Conservation (phyloP, 345 rosid genomes). For the Turritis glabra region DNA sequence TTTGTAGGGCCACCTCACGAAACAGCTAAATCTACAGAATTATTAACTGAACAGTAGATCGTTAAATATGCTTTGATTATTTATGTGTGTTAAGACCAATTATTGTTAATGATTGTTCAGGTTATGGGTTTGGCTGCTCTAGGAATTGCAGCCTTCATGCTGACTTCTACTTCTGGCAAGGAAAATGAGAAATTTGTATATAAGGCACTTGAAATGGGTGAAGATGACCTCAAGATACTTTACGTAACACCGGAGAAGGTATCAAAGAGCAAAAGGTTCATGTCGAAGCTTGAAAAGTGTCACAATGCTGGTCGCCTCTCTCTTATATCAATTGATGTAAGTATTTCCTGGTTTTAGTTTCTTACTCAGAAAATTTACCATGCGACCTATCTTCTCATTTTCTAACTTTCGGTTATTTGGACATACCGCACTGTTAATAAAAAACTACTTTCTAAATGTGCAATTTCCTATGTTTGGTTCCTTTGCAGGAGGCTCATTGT, state of each 20-base stretch:
- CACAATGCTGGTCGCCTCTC: constrained; percentile 72
- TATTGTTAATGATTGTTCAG: constrained; percentile 40
- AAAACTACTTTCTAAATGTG: background rate
- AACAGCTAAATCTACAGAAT: background rate
- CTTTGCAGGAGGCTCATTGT: constrained; percentile 97
- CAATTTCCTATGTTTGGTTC: constrained; percentile 23
- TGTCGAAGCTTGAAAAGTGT: constrained; percentile 98
- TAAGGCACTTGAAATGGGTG: constrained; percentile 91
- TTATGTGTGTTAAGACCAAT: background rate
- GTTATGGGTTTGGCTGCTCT: constrained; percentile 90
- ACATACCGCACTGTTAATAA: background rate
- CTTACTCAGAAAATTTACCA: background rate
- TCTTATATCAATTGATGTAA: constrained; percentile 85
- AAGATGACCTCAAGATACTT: constrained; percentile 73
- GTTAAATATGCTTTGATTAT: background rate
- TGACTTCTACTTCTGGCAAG: constrained; percentile 85
- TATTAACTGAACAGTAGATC: background rate
- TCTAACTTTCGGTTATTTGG: background rate
- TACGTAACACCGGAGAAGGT: constrained; percentile 96
- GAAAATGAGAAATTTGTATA: constrained; percentile 88
- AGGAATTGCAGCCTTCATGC: constrained; percentile 81
- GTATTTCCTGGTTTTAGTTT: constrained; percentile 31
- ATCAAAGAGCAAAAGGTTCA: constrained; percentile 96
- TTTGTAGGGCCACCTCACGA: background rate
- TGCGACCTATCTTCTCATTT: background rate